A percentile compares a stretch with the other conserved stretches of the same genome.
Conservation (phyloP, 257 asterid genomes). For the Forsythia viridissima region DNA sequence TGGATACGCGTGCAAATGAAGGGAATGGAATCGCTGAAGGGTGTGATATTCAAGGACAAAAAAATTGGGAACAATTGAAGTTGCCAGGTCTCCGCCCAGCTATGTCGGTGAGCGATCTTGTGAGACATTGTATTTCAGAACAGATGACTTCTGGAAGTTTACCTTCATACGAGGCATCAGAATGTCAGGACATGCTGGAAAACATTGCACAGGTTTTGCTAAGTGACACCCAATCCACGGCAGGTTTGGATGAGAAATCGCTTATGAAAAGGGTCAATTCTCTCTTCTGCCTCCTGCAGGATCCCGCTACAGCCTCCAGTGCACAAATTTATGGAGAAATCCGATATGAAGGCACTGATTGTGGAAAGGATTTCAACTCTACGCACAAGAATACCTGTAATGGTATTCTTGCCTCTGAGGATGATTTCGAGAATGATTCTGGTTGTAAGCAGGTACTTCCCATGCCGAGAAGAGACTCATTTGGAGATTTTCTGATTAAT, state of each 20-base stretch:
- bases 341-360: constrained; percentile 26
- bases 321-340: constrained; percentile 38
- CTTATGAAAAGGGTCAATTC: constrained; percentile 87
- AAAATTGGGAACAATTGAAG: constrained; percentile 33
- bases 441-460: constrained; percentile 36
- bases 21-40: constrained; percentile 30
- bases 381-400: constrained; percentile 19
- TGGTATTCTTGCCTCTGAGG: constrained; percentile 27
- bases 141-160: constrained; percentile 61
- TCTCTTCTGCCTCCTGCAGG: constrained; percentile 71
- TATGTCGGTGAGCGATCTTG: constrained; percentile 66
- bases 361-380: constrained; percentile 32
- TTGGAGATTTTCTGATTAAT: constrained; percentile 62
- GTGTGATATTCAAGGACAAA: constrained; percentile 30
- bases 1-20: constrained; percentile 49
- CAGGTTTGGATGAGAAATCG: constrained; percentile 70
- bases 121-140: constrained; percentile 62
- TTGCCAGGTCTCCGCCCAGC: constrained; percentile 49
- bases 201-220: constrained; percentile 46
- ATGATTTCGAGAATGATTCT: constrained; percentile 16
- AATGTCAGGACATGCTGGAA: constrained; percentile 63
- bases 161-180: constrained; percentile 53
- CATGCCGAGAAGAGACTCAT: constrained; percentile 67
- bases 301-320: constrained; percentile 39
- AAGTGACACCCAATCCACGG: constrained; percentile 38